These are phyloP conservation scores for Daldinia vernicosa DNA, from an alignment of 495 filamentous ascomycete species.

Conservation along the genomic window DNA sequence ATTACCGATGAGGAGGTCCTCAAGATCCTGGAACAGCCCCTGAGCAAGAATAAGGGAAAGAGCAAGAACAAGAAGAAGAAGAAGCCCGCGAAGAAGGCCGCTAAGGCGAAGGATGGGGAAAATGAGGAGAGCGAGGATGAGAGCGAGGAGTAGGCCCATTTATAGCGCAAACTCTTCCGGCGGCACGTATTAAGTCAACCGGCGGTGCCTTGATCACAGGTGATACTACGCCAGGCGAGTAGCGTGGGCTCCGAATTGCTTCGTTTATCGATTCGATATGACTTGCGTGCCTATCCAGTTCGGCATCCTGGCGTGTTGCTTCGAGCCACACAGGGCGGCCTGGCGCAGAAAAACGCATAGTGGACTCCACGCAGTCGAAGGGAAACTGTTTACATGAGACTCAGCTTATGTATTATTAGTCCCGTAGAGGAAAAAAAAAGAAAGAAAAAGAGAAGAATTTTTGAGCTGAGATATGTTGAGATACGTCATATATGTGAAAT, in stretches of 20 bases:
- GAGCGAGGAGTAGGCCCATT: conserved; percentile 47
- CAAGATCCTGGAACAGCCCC: conserved; percentile 87
- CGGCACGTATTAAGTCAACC: conserved; percentile 16
- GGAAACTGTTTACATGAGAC: conserved; percentile 14
- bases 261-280: conserved; percentile 10
- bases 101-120: conserved; percentile 46
- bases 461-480: conserved; percentile 16
- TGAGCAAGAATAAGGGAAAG: conserved; percentile 75
- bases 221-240: not conserved
- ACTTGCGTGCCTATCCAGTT: conserved; percentile 13
- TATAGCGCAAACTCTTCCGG: not conserved
- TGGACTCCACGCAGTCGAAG: conserved; percentile 10
- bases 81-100: conserved; percentile 73
- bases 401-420: conserved; percentile 36
- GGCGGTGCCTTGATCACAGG: conserved; percentile 6
- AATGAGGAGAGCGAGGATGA: conserved; percentile 48
- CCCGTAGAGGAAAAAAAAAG: conserved; percentile 25
- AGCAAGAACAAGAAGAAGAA: conserved; percentile 96
- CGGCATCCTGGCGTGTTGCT: conserved; percentile 11
- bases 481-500: not conserved
- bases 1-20: conserved; percentile 95
- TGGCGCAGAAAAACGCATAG: conserved; percentile 9
- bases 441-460: conserved; percentile 14
- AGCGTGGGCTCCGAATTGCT: conserved; percentile 7
- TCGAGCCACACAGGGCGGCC: conserved; percentile 9